These are phyloP conservation scores for Prunus mira DNA, from an alignment of 306 rosid species.

Conservation along the genomic window DNA sequence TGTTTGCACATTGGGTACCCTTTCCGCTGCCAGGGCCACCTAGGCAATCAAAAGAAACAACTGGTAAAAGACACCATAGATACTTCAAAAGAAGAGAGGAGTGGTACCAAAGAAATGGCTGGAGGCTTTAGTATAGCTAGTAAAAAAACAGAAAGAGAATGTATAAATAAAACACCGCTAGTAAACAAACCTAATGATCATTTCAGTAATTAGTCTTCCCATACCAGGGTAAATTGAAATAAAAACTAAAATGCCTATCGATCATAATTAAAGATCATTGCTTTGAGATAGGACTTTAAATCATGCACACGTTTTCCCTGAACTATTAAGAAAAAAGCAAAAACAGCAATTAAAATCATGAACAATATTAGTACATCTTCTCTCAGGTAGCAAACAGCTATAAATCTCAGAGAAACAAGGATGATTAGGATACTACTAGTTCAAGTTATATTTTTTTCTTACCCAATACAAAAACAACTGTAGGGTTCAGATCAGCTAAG, in stretches of 20 bases:
- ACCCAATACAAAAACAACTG: constrained; percentile 97
- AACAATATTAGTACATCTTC: background rate
- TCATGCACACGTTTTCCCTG: background rate
- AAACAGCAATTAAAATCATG: background rate
- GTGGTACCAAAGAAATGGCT: background rate
- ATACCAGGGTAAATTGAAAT: background rate
- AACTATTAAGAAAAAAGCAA: background rate
- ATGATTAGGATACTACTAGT: constrained; percentile 7
- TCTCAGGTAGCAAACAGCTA: constrained; percentile 4
- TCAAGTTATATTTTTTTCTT: constrained; percentile 22
- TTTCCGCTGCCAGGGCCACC: constrained; percentile 99
- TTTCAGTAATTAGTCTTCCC: background rate
- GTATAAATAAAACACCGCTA: background rate
- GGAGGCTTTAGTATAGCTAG: background rate
- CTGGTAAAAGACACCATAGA: constrained; percentile 23
- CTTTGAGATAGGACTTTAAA: background rate
- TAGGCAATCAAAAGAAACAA: constrained; percentile 32
- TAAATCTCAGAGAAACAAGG: constrained; percentile 8
- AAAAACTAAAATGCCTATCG: background rate
- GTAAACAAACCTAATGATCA: background rate
- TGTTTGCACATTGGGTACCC: constrained; percentile 91
- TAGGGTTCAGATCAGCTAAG: constrained; percentile 60
- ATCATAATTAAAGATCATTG: background rate
- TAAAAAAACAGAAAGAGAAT: background rate
- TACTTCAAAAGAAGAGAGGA: background rate